Evolutionary conservation across 495 filamentous ascomycete species (phyloP), one percentile per base, ranked within the genome.

Genomic region (Lichenothelia convexa): DNA sequence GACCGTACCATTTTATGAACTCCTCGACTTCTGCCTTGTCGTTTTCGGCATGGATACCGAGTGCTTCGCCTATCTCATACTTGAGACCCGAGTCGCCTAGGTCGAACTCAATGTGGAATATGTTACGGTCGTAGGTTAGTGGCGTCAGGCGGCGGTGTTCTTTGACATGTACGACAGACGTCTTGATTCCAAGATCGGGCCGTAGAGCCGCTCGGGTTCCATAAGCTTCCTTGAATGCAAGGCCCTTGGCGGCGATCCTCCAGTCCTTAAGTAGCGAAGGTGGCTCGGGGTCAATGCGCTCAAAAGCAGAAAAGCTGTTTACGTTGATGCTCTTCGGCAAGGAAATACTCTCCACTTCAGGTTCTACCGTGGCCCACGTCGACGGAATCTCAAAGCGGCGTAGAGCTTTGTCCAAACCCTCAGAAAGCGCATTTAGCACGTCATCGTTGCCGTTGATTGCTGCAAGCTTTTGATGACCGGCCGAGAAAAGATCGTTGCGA

Each of bases 61-160:
- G 77, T n/a, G 89, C 89, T 58, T 97, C 91, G 36, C 89, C 89
- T 51, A 97, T 95, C 44, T 91, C 81, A 56, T 97, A 97, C 17
- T 68, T 89, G 40, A 97, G 73, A 30, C 84, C 85, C 23, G 85
- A 89, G 46, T 74, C 60, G 33, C 84, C 85, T 15, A 95, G 70
- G 54, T 94, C 89, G 51, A 97, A 97, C 57, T 97, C 89, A 45
- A 97, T 95, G 62, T 97, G 89, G 78, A 97, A 97, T 57, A 97
- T 94, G 64, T 97, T 95, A 21, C 89, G 81, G 54, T 93, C 87
- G 55, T 97, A 97, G 8, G 78, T 76, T 31, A 56, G 47, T 15
- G 89, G 89, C 0, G 89, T 97, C 31, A 97, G 69, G 30, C 89
- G 70, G 38, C 86, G 78, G 59, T 93, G 93, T 61, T 93, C 91